Percentiles rank a stretch among this genome's conserved stretches.
phyloP scores from a whole-genome alignment of 805 yeast genomes.

The Clavispora carvajalis region DNA sequence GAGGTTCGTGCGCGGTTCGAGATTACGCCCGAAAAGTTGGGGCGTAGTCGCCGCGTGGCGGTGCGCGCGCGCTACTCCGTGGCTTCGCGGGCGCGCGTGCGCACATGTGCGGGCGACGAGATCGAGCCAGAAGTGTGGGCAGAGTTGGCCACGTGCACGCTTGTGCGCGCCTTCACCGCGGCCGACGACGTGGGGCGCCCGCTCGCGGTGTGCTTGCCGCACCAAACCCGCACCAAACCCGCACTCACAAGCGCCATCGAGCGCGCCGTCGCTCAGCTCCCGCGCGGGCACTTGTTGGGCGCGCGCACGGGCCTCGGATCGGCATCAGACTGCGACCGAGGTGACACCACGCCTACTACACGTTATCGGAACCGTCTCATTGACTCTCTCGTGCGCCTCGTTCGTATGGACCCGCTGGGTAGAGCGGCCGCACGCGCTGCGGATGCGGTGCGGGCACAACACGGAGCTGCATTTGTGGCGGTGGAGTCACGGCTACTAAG shows the following conservation, averaged over 20 bases:
- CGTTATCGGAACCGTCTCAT: slow-evolving; percentile 47
- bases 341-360: slow-evolving; percentile 20
- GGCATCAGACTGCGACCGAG: slow-evolving; percentile 27
- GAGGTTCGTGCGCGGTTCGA: slow-evolving; percentile 68
- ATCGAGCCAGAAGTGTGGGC: slow-evolving; percentile 40
- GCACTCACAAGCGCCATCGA: too few relatives aligned
- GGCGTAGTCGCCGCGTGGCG: slow-evolving; percentile 19
- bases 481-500: slow-evolving; percentile 40
- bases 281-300: slow-evolving; percentile 45
- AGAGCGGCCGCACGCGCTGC: slow-evolving; percentile 28
- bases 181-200: slow-evolving; percentile 51
- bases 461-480: slow-evolving; percentile 14
- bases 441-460: slow-evolving; percentile 21
- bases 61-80: slow-evolving; percentile 29
- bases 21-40: slow-evolving; percentile 14
- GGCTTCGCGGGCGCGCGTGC: slow-evolving; percentile 15
- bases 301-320: slow-evolving; percentile 30
- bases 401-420: slow-evolving; percentile 33
- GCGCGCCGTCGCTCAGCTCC: too few relatives aligned
- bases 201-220: slow-evolving; percentile 52
- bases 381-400: slow-evolving; percentile 44
- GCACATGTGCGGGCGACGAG: slow-evolving; percentile 7
- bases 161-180: slow-evolving; percentile 51
- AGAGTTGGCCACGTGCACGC: slow-evolving; percentile 53
- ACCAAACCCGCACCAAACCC: slow-evolving; percentile 19